Conservation (phyloP, 768 basidiomycete species). For the Suillus hirtellus region DNA sequence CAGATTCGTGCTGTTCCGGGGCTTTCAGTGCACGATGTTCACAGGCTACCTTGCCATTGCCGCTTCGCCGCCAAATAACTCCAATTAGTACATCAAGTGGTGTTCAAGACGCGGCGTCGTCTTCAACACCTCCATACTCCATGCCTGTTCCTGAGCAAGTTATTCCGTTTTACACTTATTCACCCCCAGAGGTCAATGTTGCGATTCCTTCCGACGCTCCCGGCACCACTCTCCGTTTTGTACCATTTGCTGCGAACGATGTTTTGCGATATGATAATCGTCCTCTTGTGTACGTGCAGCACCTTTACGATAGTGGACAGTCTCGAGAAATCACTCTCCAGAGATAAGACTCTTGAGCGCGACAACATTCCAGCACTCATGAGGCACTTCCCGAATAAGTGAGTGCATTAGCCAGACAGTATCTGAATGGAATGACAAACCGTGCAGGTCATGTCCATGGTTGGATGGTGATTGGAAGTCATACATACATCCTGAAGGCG, state of each 20-base stretch:
- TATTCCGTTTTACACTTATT: not conserved
- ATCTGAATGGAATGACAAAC: not conserved
- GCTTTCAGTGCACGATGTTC: not conserved
- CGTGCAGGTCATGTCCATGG: constrained; percentile 2
- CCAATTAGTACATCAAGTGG: not conserved
- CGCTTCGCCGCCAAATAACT: not conserved
- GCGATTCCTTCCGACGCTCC: not conserved
- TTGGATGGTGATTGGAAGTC: not conserved
- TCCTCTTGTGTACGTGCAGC: not conserved
- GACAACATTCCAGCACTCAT: not conserved
- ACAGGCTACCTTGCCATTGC: not conserved
- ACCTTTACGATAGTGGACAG: not conserved
- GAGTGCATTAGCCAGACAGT: not conserved
- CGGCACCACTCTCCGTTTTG: not conserved
- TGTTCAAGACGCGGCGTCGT: not conserved
- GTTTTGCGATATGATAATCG: not conserved
- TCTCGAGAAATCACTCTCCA: not conserved
- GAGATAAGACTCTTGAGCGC: not conserved
- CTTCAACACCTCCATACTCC: not conserved
- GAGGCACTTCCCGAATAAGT: not conserved
- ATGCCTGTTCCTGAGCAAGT: not conserved
- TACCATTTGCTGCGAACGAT: not conserved
- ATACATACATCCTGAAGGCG: constrained; percentile 1
- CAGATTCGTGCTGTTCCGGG: not conserved
- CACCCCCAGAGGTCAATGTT: not conserved